A percentile compares a stretch with the other conserved stretches of the same genome.
phyloP scores from a whole-genome alignment of 176 grass and related monocot genomes.

The Aegilops umbellulata region DNA sequence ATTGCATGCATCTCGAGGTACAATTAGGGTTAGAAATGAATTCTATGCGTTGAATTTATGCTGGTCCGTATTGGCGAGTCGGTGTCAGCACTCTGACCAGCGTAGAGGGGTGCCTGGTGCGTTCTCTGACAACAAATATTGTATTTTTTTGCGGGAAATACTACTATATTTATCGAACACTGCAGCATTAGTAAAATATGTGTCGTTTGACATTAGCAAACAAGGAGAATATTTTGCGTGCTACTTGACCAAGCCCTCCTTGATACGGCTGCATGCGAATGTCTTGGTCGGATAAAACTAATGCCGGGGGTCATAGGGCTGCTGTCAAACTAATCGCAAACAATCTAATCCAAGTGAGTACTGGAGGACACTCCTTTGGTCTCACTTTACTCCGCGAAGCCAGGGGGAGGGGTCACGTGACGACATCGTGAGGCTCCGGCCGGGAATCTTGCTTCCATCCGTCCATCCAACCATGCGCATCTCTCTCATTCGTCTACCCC shows the following conservation, averaged over 20 bases:
- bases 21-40: too few relatives aligned
- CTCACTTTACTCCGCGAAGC: conserved; percentile 49
- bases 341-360: neutral
- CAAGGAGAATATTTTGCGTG: conserved; percentile 57
- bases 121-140: neutral
- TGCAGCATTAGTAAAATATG: neutral
- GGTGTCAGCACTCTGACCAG: neutral
- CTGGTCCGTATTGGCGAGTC: neutral
- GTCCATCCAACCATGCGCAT: neutral
- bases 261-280: conserved; percentile 40
- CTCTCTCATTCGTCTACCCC: conserved; percentile 16
- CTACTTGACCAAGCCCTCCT: conserved; percentile 27
- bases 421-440: conserved; percentile 35
- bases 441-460: conserved; percentile 63
- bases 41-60: neutral
- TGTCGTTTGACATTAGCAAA: conserved; percentile 52
- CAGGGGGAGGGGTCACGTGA: conserved; percentile 64
- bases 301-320: neutral
- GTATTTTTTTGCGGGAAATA: neutral
- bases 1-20: conserved; percentile 42
- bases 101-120: neutral
- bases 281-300: conserved; percentile 64
- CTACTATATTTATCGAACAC: neutral
- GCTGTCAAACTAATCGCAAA: conserved; percentile 14
- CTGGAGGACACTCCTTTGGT: conserved; percentile 24